Evolutionary conservation across 2,329 filamentous ascomycete species (phyloP).

Genomic region (Trichophyton verrucosum): DNA sequence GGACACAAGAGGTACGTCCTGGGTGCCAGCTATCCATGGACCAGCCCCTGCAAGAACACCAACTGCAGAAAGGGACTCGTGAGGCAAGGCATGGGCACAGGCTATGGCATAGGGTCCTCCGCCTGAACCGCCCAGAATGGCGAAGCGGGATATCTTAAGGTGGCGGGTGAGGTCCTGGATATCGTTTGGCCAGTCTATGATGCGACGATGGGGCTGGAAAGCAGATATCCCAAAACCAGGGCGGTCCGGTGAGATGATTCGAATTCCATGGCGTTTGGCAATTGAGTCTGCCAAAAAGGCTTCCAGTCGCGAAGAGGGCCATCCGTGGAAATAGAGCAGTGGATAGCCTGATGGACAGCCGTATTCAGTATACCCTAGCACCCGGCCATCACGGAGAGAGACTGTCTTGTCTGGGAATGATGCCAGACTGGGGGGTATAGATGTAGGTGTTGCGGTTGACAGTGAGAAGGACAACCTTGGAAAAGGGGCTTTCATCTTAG

Average conservation of each 20-base stretch:
- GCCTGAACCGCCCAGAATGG: constrained; percentile 35
- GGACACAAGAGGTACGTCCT: constrained; percentile 14
- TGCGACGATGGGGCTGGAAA: constrained; percentile 24
- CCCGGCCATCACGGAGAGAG: constrained; percentile 21
- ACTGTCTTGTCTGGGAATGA: constrained; percentile 3
- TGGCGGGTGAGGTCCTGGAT: constrained; percentile 30
- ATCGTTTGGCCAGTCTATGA: constrained; percentile 34
- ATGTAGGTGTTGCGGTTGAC: not conserved
- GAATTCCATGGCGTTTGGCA: constrained; percentile 24
- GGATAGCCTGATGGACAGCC: constrained; percentile 24
- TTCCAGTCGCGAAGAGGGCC: constrained; percentile 34
- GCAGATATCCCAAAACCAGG: constrained; percentile 35
- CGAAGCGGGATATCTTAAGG: constrained; percentile 31
- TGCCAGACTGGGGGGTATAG: not conserved
- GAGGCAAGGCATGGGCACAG: constrained; percentile 31
- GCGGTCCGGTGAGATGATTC: constrained; percentile 33
- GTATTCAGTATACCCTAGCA: constrained; percentile 35
- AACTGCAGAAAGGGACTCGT: constrained; percentile 23
- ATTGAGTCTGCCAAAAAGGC: constrained; percentile 23
- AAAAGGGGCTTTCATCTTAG: not conserved
- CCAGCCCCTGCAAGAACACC: constrained; percentile 28
- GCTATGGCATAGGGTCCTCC: constrained; percentile 39
- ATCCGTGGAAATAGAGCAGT: constrained; percentile 35
- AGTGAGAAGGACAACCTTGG: not conserved
- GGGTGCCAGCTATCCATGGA: constrained; percentile 24